Conservation (phyloP, 2,329 filamentous ascomycete species). For the Cladosporium colombiae region DNA sequence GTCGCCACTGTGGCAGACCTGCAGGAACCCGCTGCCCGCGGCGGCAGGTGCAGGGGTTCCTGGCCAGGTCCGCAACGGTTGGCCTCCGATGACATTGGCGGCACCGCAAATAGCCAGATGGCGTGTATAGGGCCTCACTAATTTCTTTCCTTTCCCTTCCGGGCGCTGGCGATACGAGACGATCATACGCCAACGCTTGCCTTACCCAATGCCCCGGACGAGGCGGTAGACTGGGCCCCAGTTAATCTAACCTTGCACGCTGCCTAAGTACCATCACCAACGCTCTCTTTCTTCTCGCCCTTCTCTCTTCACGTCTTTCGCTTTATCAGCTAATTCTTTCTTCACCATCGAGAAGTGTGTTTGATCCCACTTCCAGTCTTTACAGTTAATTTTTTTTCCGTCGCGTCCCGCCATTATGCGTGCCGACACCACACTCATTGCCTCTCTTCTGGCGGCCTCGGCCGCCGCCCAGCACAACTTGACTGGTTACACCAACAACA, state of each 20-base stretch:
- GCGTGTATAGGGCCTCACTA: slow-evolving; percentile 14
- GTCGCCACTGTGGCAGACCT: neutral
- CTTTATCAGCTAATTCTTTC: slow-evolving; percentile 18
- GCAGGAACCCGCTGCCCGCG: slow-evolving; percentile 18
- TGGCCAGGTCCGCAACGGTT: neutral
- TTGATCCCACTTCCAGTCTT: slow-evolving; percentile 16
- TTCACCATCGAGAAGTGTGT: slow-evolving; percentile 7
- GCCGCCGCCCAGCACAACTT: slow-evolving; percentile 18
- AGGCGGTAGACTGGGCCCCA: slow-evolving; percentile 12
- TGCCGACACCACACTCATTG: slow-evolving; percentile 23
- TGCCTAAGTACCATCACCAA: slow-evolving; percentile 9
- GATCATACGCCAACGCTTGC: slow-evolving; percentile 14
- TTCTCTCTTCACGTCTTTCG: slow-evolving; percentile 20
- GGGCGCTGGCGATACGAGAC: slow-evolving; percentile 18
- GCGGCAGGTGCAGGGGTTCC: neutral
- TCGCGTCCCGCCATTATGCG: slow-evolving; percentile 19
- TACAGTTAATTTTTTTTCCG: slow-evolving; percentile 13
- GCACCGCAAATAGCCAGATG: slow-evolving; percentile 12
- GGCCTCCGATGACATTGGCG: slow-evolving; percentile 12
- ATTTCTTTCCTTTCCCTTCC: slow-evolving; percentile 3
- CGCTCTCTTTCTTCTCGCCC: slow-evolving; percentile 13
- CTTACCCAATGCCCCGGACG: slow-evolving; percentile 16
- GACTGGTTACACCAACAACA: slow-evolving; percentile 1
- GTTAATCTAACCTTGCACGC: neutral
- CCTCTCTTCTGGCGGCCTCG: slow-evolving; percentile 20